Conservation (phyloP, 1,139 yeast genomes). For the Debaryomyces robertsiae region DNA sequence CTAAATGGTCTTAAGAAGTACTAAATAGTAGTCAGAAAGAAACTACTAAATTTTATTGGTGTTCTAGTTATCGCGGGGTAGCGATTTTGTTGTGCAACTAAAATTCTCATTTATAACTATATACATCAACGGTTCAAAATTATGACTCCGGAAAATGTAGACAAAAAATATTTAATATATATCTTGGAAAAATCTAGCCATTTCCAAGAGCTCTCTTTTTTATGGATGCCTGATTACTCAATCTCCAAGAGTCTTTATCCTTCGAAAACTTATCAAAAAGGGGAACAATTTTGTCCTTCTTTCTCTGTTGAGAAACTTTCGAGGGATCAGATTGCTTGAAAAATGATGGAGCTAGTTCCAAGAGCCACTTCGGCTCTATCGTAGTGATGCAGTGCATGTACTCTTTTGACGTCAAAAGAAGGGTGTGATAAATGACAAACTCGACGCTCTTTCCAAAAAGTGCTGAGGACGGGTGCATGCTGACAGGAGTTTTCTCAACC, state of each 20-base stretch:
- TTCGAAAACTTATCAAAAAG: conserved; percentile 56
- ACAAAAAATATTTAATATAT: too few species aligned
- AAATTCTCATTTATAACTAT: neutral
- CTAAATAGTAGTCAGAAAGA: neutral
- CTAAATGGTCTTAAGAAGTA: neutral
- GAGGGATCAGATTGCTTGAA: conserved; percentile 62
- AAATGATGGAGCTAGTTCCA: conserved; percentile 84
- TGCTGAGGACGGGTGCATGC: conserved; percentile 87
- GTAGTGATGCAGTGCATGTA: conserved; percentile 88
- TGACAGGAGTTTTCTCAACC: conserved; percentile 75
- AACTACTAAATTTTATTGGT: neutral
- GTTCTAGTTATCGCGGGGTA: too few species aligned
- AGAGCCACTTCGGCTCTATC: conserved; percentile 84
- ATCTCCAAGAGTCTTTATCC: conserved; percentile 49
- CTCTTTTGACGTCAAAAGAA: conserved; percentile 80
- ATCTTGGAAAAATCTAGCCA: too few species aligned
- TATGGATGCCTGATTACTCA: conserved; percentile 39
- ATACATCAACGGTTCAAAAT: too few species aligned
- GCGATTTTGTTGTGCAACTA: too few species aligned
- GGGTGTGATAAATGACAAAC: conserved; percentile 81
- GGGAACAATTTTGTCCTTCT: conserved; percentile 60
- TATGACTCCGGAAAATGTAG: too few species aligned
- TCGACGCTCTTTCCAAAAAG: conserved; percentile 73
- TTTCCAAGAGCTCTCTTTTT: conserved; percentile 35
- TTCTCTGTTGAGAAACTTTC: conserved; percentile 35